Conservation (phyloP, 495 filamentous ascomycete genomes). For the Neurospora sp. region DNA sequence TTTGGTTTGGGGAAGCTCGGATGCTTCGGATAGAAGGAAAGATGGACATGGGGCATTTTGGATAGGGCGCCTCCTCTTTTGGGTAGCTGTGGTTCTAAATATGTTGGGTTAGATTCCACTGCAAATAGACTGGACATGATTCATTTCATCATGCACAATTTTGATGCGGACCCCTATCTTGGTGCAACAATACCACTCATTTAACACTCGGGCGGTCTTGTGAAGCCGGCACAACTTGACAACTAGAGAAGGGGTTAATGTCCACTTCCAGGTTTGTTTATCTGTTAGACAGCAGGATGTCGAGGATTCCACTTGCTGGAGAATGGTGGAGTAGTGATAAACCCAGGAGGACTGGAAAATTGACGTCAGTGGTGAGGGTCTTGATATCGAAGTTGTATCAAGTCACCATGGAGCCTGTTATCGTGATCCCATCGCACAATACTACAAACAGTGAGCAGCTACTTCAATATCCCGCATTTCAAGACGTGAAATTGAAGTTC, state of each 20-base stretch:
- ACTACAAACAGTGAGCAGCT: too few species aligned
- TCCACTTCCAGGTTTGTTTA: too few species aligned
- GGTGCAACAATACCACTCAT: background rate
- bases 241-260: background rate
- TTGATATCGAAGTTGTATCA: background rate
- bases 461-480: too few species aligned
- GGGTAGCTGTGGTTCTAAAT: background rate
- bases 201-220: background rate
- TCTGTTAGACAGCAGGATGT: background rate
- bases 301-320: background rate
- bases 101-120: background rate
- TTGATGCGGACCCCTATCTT: background rate
- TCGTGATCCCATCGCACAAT: too few species aligned
- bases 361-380: background rate
- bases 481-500: too few species aligned
- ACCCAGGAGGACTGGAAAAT: background rate
- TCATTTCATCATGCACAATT: background rate
- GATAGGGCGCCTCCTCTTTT: background rate
- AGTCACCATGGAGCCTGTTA: too few species aligned
- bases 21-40: background rate
- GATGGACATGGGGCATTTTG: background rate
- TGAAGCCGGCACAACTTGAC: background rate
- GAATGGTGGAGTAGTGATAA: background rate
- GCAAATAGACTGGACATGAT: background rate
- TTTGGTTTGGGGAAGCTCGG: background rate